phyloP scores from a whole-genome alignment of 192 early-diverging fungal species.

The Coemansia sp. region DNA sequence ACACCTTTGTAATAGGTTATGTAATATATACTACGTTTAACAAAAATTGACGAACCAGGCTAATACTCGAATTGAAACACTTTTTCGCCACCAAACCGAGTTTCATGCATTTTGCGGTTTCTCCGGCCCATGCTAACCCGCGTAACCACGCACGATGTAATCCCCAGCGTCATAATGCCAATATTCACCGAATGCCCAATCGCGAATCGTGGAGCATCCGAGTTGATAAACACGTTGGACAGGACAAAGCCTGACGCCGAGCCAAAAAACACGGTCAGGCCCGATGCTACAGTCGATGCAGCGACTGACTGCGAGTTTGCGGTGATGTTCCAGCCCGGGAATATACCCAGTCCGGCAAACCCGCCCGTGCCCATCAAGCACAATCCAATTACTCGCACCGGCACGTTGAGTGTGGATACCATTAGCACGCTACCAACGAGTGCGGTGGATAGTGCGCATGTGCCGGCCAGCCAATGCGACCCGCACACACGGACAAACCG shows the following conservation, averaged over 20 bases:
- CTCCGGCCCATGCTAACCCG: constrained; percentile 42
- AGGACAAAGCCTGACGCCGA: constrained; percentile 23
- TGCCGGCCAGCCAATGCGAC: constrained; percentile 32
- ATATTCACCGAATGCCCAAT: constrained; percentile 43
- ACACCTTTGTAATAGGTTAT: too few relatives aligned
- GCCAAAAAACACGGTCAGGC: constrained; percentile 46
- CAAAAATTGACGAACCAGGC: not conserved
- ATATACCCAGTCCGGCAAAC: constrained; percentile 29
- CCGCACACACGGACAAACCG: constrained; percentile 18
- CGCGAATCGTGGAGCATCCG: constrained; percentile 40
- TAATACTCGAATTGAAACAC: not conserved
- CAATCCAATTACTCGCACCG: constrained; percentile 31
- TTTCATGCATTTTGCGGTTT: constrained; percentile 13
- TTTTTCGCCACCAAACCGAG: not conserved
- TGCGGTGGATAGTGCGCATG: not conserved
- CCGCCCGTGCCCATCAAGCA: constrained; percentile 38
- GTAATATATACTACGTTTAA: too few relatives aligned
- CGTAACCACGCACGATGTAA: constrained; percentile 20
- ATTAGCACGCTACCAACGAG: constrained; percentile 30
- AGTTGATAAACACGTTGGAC: constrained; percentile 49
- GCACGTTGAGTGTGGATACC: constrained; percentile 26
- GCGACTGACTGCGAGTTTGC: constrained; percentile 34
- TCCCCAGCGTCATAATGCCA: constrained; percentile 20
- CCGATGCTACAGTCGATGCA: constrained; percentile 36
- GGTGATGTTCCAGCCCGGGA: constrained; percentile 45